These are phyloP conservation scores for Epichloe typhina DNA, from an alignment of 2,329 filamentous ascomycete genomes.

Conservation along the genomic window DNA sequence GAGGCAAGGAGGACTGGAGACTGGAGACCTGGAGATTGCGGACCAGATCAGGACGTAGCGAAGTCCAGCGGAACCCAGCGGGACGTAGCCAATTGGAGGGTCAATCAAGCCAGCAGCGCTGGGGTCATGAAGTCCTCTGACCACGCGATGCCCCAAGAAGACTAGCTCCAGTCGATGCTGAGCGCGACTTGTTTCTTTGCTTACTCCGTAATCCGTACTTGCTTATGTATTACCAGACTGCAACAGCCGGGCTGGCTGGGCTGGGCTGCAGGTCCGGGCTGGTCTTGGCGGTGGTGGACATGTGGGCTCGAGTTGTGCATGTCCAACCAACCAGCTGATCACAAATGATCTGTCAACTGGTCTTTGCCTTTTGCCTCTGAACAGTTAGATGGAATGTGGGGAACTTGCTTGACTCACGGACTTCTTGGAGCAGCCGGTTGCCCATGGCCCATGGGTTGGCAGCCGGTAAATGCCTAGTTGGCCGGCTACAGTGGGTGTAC, in stretches of 20 bases:
- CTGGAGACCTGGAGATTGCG: not conserved
- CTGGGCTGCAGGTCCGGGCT: not conserved
- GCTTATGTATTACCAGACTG: not conserved
- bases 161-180: not conserved
- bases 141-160: not conserved
- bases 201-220: too few species aligned
- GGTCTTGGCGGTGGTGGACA: not conserved
- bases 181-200: too few species aligned
- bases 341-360: too few species aligned
- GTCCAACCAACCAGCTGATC: not conserved
- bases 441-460: not conserved
- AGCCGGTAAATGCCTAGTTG: not conserved
- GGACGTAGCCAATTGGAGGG: slow-evolving; percentile 1
- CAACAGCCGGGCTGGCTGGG: not conserved
- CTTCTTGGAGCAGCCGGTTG: not conserved
- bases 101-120: not conserved
- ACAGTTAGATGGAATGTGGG: slow-evolving; percentile 1
- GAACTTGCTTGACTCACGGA: not conserved
- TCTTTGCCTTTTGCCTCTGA: not conserved
- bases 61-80: not conserved
- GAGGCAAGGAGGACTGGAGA: not conserved
- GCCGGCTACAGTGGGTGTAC: too few species aligned
- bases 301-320: not conserved
- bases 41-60: not conserved
- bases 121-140: not conserved